Evolutionary conservation across 352 stramenopile genomes (phyloP).

Genomic region (Phytopythium montanum): DNA sequence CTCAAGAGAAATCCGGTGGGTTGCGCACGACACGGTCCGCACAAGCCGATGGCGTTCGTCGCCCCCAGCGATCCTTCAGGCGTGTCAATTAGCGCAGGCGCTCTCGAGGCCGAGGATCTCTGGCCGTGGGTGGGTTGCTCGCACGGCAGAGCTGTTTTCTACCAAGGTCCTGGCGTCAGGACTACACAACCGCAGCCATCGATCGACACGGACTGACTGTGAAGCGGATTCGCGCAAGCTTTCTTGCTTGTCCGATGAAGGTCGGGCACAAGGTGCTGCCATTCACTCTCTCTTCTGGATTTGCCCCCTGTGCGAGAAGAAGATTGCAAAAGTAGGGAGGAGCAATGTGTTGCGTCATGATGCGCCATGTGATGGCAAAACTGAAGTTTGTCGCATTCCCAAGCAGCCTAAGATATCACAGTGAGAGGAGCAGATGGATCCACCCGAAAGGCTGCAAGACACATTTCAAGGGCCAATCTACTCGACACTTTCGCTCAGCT

Average conservation of each 20-base stretch:
- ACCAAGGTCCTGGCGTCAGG: not conserved
- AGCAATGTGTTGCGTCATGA: not conserved
- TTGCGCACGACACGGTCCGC: not conserved
- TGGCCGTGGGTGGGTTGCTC: not conserved
- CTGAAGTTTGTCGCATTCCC: conserved; percentile 1
- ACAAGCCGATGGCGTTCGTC: not conserved
- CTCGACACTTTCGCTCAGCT: too few species aligned
- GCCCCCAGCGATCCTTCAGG: not conserved
- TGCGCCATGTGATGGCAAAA: conserved; percentile 1
- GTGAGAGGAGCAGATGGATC: not conserved
- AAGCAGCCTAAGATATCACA: conserved; percentile 1
- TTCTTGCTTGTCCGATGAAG: too few species aligned
- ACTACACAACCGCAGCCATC: not conserved
- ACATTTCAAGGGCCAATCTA: too few species aligned
- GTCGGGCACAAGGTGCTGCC: too few species aligned
- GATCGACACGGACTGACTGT: too few species aligned
- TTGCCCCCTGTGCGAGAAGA: too few species aligned
- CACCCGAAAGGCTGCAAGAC: not conserved
- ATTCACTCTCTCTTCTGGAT: too few species aligned
- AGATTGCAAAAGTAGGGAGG: not conserved
- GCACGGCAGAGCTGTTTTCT: not conserved
- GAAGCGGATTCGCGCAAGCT: not conserved
- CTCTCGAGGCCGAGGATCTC: not conserved
- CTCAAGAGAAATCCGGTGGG: not conserved
- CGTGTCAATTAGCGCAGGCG: not conserved